Base-by-base conservation (phyloP, 192 early-diverging fungal species). In the Coemansia sp. region DNA sequence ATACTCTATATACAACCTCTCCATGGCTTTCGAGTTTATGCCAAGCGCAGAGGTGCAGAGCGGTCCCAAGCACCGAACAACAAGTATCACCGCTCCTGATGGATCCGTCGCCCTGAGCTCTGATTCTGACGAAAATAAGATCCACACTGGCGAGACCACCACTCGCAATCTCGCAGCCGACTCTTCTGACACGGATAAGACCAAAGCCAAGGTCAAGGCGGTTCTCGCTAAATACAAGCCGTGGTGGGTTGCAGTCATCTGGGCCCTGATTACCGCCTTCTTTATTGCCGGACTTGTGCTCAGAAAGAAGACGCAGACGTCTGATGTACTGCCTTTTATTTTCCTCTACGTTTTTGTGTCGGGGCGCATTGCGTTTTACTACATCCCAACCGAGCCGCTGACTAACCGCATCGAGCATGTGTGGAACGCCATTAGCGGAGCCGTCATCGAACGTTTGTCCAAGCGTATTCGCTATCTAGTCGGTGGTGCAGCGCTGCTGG, bases 221-320 rank as follows among this genome's bases (percentile, higher is more conserved):
- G 19, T 69, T 11, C 8, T 12, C 2, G 5, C 27, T 5, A 44
- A 61, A 48, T 61, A 81, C 64, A 73, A 66, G 68, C 67, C 36
- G 27, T 70, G 50, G 55, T 42, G 58, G 58, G 65, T 86, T 31
- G 61, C 74, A 15, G 64, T 69, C 23, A 67, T 84, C 60, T 90
- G 86, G 86, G 21, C 75, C 2, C 51, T 82, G 12, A 0, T 86
- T 11, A 90, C 87, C 27, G 85, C 82, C 53, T 93, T 84, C 78
- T 84, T 88, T 34, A 80, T 91, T 65, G 87, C 84, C 9, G 79
- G 85, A 9, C 77, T 87, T 59, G 75, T 80, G 23, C 64, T 88
- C 39, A 73, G 85, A 21, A 74, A 82, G 27, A 85, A 76, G 59
- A 67, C 68, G 19, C 77, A 72, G 58, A 31, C 78, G 2, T 73